Conservation (phyloP, 345 rosid species). For the Psidium guajava region DNA sequence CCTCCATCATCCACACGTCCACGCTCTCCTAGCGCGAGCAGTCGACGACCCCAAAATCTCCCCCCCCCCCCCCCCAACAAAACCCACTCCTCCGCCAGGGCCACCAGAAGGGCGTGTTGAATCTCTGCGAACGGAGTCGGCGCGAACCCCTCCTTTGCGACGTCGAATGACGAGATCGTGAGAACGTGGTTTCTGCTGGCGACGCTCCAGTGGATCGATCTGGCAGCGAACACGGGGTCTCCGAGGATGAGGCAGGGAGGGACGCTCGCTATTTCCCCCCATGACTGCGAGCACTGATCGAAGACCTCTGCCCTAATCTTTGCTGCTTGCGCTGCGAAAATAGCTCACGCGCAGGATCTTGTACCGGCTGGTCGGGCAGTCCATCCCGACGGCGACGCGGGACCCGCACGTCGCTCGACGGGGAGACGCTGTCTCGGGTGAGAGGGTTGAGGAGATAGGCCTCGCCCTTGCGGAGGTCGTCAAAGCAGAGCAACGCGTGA, state of each 20-base stretch:
- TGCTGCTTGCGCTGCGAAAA: not conserved
- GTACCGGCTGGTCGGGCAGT: not conserved
- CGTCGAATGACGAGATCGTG: not conserved
- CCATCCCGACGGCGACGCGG: not conserved
- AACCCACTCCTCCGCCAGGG: too few species aligned
- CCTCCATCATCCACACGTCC: not conserved
- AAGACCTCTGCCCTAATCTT: not conserved
- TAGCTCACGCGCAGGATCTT: not conserved
- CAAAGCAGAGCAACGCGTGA: not conserved
- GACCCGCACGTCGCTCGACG: not conserved
- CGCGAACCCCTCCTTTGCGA: not conserved
- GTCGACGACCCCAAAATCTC: not conserved
- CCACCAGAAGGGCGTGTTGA: not conserved
- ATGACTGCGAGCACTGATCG: not conserved
- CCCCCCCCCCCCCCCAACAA: not conserved
- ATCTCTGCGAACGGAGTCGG: not conserved
- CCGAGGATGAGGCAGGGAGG: not conserved
- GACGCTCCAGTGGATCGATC: not conserved
- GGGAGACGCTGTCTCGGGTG: not conserved
- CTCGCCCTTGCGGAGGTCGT: accelerated
- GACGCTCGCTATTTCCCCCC: not conserved
- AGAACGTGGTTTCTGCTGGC: not conserved
- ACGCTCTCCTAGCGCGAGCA: not conserved
- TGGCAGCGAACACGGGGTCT: not conserved
- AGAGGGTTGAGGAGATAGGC: not conserved